Base-by-base conservation (phyloP, 768 basidiomycete species). In the Coprinellus aureogranulatus region DNA sequence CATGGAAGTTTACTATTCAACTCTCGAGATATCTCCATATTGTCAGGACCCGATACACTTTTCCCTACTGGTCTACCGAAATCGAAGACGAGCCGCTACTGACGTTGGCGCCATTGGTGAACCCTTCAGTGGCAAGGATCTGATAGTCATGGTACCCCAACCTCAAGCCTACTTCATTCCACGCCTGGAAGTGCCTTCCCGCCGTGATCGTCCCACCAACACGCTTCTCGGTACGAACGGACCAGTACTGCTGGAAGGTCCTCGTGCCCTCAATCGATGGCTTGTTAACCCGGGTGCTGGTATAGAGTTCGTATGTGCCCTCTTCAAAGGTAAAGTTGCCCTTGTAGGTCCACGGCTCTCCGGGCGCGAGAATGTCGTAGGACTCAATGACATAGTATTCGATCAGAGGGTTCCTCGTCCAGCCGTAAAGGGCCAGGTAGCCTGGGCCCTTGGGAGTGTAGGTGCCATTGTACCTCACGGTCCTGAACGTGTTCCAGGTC, bases 311-410 rank as follows among this genome's bases (percentile, higher is more conserved):
- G 70, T 81, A 81, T 34, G 70, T 68, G 25, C 63, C 68, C 10
- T 77, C 77, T 58, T 80, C 76, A 53, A 67, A 73, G 52, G 69
- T 74, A 51, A 79, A 71, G 2, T 75, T 68, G 49, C 77, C 78
- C 61, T 71, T 68, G 57, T 22, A 72, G 64, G 23, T 65, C 57
- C 20, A 71, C 63, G 27, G 69, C 66, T 30, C 61, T 73, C 10
- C 67, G 65, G 54, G 65, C 59, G 31, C 77, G 67, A 75, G 77
- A 31, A 65, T 64, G 30, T 76, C 78, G 62, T 65, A 78, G 20
- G 67, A 70, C 54, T 81, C 79, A 54, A 72, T 64, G 61, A 81
- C 71, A 70, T 78, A 79, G 72, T 80, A 81, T 59, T 81, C 79
- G 63, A 81, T 67, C 62, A 79, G 76, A 1, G 77, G 75, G 65